These are phyloP conservation scores for Graphilbum sp. DNA, from an alignment of 2,329 filamentous ascomycete species.

Conservation along the genomic window DNA sequence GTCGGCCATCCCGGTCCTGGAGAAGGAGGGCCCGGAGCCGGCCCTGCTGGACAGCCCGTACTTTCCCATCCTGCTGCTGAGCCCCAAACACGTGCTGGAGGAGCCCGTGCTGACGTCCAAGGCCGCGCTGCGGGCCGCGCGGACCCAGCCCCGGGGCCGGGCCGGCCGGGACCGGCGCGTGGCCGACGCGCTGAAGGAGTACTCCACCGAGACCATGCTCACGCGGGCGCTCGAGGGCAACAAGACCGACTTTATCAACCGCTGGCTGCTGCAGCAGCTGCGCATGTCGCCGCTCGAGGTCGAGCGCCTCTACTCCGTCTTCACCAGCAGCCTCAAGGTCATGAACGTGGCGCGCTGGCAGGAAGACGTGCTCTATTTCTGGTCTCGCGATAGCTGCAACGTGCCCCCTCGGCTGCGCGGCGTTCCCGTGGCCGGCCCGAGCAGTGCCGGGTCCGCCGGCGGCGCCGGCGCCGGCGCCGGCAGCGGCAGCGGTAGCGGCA, in stretches of 20 bases:
- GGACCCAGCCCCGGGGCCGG: slow-evolving; percentile 19
- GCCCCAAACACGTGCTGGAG: slow-evolving; percentile 27
- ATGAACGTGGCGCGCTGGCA: slow-evolving; percentile 23
- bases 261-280: slow-evolving; percentile 36
- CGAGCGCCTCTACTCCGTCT: slow-evolving; percentile 23
- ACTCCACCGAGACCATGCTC: slow-evolving; percentile 27
- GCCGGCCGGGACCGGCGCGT: slow-evolving; percentile 19
- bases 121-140: slow-evolving; percentile 23
- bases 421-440: too few species aligned
- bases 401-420: not conserved
- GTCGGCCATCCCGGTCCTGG: not conserved
- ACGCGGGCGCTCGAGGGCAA: slow-evolving; percentile 18
- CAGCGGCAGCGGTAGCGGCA: too few species aligned
- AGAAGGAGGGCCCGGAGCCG: not conserved
- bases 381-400: slow-evolving; percentile 19
- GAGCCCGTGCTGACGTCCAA: slow-evolving; percentile 22
- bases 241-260: slow-evolving; percentile 29
- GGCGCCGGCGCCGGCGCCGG: too few species aligned
- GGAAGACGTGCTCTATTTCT: slow-evolving; percentile 22
- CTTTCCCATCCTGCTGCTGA: slow-evolving; percentile 31
- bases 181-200: slow-evolving; percentile 28
- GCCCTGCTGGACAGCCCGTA: slow-evolving; percentile 18
- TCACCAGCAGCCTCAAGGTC: slow-evolving; percentile 16
- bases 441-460: too few species aligned
- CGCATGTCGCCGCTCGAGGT: slow-evolving; percentile 28